Conservation (phyloP, 176 grass and related monocot species). For the Zoysia japonica region DNA sequence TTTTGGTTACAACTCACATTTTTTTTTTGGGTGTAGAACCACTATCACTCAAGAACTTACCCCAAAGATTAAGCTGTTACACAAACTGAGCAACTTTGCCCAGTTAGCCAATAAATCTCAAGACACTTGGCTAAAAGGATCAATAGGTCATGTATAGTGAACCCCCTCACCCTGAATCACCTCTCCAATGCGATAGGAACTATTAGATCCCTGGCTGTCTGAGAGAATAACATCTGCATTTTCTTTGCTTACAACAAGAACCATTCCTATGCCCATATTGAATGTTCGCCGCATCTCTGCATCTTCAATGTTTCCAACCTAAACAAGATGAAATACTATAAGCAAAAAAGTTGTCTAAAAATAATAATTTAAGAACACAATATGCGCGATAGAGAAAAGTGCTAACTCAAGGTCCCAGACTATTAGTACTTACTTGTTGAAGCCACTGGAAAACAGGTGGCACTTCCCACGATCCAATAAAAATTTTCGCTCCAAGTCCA, state of each 20-base stretch:
- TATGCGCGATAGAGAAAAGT: not conserved
- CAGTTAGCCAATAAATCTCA: not conserved
- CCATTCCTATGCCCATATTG: conserved; percentile 97
- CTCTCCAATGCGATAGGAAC: conserved; percentile 67
- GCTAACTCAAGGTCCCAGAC: not conserved
- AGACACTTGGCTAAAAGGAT: not conserved
- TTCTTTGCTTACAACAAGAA: conserved; percentile 65
- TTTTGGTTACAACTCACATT: conserved; percentile 20
- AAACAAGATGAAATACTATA: not conserved
- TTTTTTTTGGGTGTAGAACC: conserved; percentile 16
- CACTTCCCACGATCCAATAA: conserved; percentile 70
- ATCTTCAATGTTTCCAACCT: conserved; percentile 84
- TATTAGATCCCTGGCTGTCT: conserved; percentile 27
- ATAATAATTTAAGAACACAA: not conserved
- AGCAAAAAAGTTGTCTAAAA: not conserved
- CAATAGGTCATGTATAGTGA: conserved; percentile 42
- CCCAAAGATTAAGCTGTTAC: conserved; percentile 12
- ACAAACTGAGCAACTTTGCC: conserved; percentile 14
- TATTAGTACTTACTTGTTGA: conserved; percentile 56
- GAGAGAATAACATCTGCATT: conserved; percentile 51
- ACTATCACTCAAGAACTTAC: conserved; percentile 13
- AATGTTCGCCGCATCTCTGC: conserved; percentile 89
- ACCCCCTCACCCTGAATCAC: conserved; percentile 76
- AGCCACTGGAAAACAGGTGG: conserved; percentile 73
- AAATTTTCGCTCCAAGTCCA: conserved; percentile 69